Evolutionary conservation across 1,284 basidiomycete species (phyloP).

Genomic region (Pseudozyma hubeiensis): DNA sequence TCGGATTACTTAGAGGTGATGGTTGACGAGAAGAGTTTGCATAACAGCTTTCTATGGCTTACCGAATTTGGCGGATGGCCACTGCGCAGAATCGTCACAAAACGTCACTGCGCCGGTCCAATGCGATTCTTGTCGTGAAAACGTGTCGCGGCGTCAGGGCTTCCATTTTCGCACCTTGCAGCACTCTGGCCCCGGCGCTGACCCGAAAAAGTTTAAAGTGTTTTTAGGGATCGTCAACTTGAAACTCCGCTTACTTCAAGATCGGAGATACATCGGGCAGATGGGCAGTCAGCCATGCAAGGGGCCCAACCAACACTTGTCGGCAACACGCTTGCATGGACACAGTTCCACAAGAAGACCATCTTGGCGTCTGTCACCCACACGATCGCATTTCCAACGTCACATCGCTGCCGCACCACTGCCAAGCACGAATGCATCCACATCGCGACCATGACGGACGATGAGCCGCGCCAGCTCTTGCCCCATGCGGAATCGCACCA

Average conservation of each 20-base stretch:
- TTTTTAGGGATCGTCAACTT: too few relatives aligned
- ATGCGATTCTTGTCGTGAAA: too few relatives aligned
- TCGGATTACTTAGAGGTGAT: too few relatives aligned
- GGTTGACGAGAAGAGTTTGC: too few relatives aligned
- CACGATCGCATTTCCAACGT: conserved; percentile 1
- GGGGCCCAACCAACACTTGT: too few relatives aligned
- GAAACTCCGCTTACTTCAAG: not conserved
- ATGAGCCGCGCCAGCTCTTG: conserved; percentile 39
- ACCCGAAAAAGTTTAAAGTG: too few relatives aligned
- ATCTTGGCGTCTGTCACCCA: not conserved
- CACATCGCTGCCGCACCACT: not conserved
- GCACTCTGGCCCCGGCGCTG: not conserved
- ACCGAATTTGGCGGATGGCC: not conserved
- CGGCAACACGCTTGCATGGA: too few relatives aligned
- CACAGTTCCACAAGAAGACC: too few relatives aligned
- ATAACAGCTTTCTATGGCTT: not conserved
- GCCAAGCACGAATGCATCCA: conserved; percentile 1
- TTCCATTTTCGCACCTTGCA: not conserved
- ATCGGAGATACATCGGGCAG: not conserved
- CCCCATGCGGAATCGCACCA: conserved; percentile 45
- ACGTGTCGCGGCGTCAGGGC: not conserved
- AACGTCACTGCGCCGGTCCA: not conserved
- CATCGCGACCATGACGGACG: conserved; percentile 24
- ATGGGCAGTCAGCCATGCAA: too few relatives aligned
- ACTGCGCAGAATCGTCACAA: not conserved